Evolutionary conservation across 2,329 filamentous ascomycete genomes (phyloP).

Genomic region (Xylaria sp.): DNA sequence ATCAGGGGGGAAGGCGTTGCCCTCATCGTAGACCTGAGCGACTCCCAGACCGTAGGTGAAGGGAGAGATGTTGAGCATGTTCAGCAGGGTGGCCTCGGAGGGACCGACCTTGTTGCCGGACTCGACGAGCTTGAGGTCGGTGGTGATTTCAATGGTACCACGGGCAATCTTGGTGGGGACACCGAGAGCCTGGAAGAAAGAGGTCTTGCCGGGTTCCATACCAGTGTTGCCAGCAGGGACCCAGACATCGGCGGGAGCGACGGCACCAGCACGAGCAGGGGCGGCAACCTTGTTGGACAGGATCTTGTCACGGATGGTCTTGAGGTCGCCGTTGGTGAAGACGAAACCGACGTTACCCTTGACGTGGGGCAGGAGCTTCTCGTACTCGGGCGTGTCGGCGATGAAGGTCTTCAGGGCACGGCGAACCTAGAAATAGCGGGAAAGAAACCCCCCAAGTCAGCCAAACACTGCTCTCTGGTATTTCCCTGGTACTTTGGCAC

Average conservation of each 20-base stretch:
- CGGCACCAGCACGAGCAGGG: slow-evolving; percentile 95
- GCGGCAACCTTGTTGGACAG: slow-evolving; percentile 97
- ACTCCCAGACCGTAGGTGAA: slow-evolving; percentile 99
- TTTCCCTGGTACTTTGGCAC: not conserved
- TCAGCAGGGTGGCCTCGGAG: slow-evolving; percentile 97
- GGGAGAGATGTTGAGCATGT: slow-evolving; percentile 99
- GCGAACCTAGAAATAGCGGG: slow-evolving; percentile 72
- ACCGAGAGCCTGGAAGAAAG: slow-evolving; percentile 99
- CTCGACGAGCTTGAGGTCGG: slow-evolving; percentile 98
- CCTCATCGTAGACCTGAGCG: slow-evolving; percentile 95
- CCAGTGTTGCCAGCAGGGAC: slow-evolving; percentile 98
- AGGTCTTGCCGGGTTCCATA: slow-evolving; percentile 99
- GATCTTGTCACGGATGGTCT: slow-evolving; percentile 92
- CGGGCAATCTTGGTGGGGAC: slow-evolving; percentile 99
- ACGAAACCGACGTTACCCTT: slow-evolving; percentile 99
- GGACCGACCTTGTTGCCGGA: slow-evolving; percentile 93
- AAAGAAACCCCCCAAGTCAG: slow-evolving; percentile 10
- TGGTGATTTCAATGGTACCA: slow-evolving; percentile 99
- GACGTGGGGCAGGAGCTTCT: slow-evolving; percentile 95
- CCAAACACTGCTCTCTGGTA: not conserved
- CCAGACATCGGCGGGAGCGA: slow-evolving; percentile 93
- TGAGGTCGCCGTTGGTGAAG: slow-evolving; percentile 98
- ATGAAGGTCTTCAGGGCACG: slow-evolving; percentile 97
- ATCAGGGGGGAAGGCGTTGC: slow-evolving; percentile 86
- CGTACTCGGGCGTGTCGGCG: slow-evolving; percentile 91